Evolutionary conservation across 306 rosid species (phyloP).

Genomic region (Crataegus laevigata): DNA sequence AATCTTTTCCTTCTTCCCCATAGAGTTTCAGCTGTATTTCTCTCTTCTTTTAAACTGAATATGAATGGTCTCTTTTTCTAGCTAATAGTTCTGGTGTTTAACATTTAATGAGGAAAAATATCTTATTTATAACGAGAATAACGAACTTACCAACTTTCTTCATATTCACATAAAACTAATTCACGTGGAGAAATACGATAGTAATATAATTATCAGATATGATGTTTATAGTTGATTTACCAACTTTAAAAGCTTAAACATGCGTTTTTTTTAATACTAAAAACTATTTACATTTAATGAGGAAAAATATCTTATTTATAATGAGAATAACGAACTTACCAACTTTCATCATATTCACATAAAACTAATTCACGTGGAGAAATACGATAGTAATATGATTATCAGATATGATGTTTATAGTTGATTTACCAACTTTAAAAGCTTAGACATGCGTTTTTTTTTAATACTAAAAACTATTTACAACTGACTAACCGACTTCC

Average conservation of each 20-base stretch:
- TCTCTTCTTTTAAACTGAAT: not conserved
- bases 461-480: not conserved
- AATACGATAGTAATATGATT: not conserved
- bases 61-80: not conserved
- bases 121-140: not conserved
- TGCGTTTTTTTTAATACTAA: not conserved
- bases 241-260: not conserved
- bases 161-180: not conserved
- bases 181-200: not conserved
- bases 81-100: not conserved
- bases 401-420: not conserved
- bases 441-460: not conserved
- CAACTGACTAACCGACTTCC: not conserved
- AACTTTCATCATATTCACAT: not conserved
- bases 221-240: not conserved
- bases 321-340: not conserved
- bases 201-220: not conserved
- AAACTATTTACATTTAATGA: too few species aligned
- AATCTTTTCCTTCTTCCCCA: conserved; percentile 9
- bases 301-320: too few species aligned
- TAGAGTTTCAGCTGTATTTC: not conserved
- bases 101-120: not conserved
- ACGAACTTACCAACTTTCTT: not conserved
- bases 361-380: not conserved
- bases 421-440: too few species aligned